Evolutionary conservation across 495 filamentous ascomycete species (phyloP), one percentile per base, ranked within the genome.

Genomic region (Oidiodendron maius): DNA sequence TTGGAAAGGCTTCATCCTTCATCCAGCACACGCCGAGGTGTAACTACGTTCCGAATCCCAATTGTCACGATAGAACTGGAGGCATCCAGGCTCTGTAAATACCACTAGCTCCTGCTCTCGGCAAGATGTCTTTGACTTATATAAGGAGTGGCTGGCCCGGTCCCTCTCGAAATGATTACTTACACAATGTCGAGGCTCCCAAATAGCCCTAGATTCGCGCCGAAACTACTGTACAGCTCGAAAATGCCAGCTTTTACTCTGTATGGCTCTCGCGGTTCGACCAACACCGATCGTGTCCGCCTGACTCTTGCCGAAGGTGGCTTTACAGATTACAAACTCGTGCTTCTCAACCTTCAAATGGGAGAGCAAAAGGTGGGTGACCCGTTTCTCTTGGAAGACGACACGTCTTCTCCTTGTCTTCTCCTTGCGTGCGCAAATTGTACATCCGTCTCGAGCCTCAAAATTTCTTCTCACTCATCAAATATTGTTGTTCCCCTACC

Each of bases 171-270:
- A 59, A 55, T 56, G 51, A 55, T 43, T 42, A 51, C 44, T 61
- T 49, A 44, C 21, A 52, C 49, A 55, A 57, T 57, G 54, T 52
- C 45, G 35, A 57, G 47, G 52, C 46, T 60, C 50, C 46, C 40
- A 51, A 58, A 53, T 23, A 57, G 37, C 40, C 44, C 45, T 44
- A 11, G 40, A 55, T 44, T 58, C 44, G 17, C 55, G 44, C 61
- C 56, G 36, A 63, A 57, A 58, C 51, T 63, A 52, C 37, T 61
- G 10, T 35, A 57, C 51, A 49, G 26, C 58, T 61, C 60, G 28
- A 65, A 60, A 61, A 65, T 65, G 62, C 58, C 62, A 50, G 60
- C 62, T 58, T 64, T 66, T 56, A 64, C 60, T 56, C 55, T 66
- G 16, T 64, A 64, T 51, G 64, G 64, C 60, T 48, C 60, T 58